Base-by-base conservation (phyloP, 345 rosid species). In the Eucalyptus leucophloia region DNA sequence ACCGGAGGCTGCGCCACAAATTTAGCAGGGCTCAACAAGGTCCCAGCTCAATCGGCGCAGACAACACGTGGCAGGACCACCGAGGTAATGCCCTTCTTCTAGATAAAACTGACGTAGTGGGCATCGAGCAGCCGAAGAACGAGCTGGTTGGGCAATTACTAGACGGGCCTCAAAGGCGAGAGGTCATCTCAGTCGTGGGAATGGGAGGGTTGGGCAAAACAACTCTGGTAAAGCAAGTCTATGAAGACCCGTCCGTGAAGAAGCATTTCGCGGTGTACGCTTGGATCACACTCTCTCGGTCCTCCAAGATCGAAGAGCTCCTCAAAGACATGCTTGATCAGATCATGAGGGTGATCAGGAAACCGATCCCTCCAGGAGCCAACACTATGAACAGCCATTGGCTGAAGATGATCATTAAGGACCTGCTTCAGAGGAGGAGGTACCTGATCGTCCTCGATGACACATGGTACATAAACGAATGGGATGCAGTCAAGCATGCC, bases 191-290 rank as follows among this genome's bases (percentile, higher is more conserved):
- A 0, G 30, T 93, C 2, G 89, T 87, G 32, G 95, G 93, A 23
- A 92, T 92, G 94, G 95, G 94, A 45, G 95, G 95, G 2, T 28
- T 92, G 49, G 94, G 95, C 15, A 93, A 93, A 53, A 92, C 94
- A 40, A 93, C 94, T 37, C 54, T 93, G 58, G 94, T 89, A 8
- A 93, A 91, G 85, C 92, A 92, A 88, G 93, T 91, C 4, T 92
- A 88, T 15, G 92, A 92, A 13, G 90, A 89, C 17, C 37, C 45
- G 9, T 67, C 45, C 10, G 92, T 92, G 53, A 89, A 85, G 89
- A 87, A 89, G 30, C 91, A 89, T 53, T 93, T 92, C 62, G 50
- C 50, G 2, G 69, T 87, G 12, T 88, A 37, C 44, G 94, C 91
- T 50, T 93, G 92, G 93, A 90, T 91, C 89, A 91, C 87, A 11